These are phyloP conservation scores for Rhizoclosmatium globosum DNA, from an alignment of 192 early-diverging fungal species.

Conservation along the genomic window DNA sequence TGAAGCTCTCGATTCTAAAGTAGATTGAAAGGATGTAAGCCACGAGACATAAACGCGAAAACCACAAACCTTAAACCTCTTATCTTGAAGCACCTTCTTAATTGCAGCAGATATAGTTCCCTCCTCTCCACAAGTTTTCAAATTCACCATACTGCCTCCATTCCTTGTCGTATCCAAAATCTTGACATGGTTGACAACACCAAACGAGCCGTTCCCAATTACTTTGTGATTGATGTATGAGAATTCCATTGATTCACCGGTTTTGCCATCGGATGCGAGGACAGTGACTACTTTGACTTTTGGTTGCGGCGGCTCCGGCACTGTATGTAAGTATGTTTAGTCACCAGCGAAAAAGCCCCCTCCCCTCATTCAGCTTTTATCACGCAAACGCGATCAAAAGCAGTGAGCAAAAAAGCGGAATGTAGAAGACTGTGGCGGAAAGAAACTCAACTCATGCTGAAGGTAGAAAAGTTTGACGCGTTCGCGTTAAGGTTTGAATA, in stretches of 20 bases:
- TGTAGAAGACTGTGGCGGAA: too few relatives aligned
- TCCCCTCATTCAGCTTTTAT: too few relatives aligned
- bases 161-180: slow-evolving; percentile 45
- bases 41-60: slow-evolving; percentile 4
- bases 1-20: slow-evolving; percentile 88
- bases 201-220: slow-evolving; percentile 97
- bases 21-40: slow-evolving; percentile 8
- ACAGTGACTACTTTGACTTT: slow-evolving; percentile 60
- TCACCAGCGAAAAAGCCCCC: too few relatives aligned
- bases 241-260: slow-evolving; percentile 85
- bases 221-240: slow-evolving; percentile 92
- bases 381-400: too few relatives aligned
- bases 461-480: not conserved
- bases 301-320: slow-evolving; percentile 17
- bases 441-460: not conserved
- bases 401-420: too few relatives aligned
- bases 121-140: not conserved
- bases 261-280: slow-evolving; percentile 86
- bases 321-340: not conserved
- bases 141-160: slow-evolving; percentile 5
- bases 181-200: slow-evolving; percentile 96
- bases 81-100: slow-evolving; percentile 98
- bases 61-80: slow-evolving; percentile 87
- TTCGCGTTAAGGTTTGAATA: not conserved
- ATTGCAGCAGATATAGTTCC: slow-evolving; percentile 77